Base-by-base conservation (phyloP, 2,329 filamentous ascomycete species). In the Rhynchosporium secalis region DNA sequence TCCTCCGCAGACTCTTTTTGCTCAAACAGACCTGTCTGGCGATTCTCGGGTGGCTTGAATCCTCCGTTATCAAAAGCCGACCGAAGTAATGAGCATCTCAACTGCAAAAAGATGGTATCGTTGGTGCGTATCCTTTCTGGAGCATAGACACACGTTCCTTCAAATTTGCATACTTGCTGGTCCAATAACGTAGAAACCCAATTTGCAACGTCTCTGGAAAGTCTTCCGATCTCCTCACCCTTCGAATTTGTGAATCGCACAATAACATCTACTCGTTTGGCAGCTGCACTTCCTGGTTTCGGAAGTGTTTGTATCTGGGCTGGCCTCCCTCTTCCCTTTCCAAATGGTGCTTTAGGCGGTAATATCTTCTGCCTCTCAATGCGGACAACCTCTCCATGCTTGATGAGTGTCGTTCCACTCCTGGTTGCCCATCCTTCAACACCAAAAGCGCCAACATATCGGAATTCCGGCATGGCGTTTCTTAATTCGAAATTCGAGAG, bases 181-280 rank as follows among this genome's bases (percentile, higher is more conserved):
- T 99, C 95, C 57, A 98, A 86, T 68, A 99, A 77, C 0, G 92
- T 88, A 3, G 95, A 96, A 5, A 98, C 90, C 93, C 95, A 99
- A 63, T 87, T 86, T 3, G 95, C 92, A 4, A 86, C 87, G 40
- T 98, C 93, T 70, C 93, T 94, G 33, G 92, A 88, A 43, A 99
- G 76, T 63, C 95, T 84, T 3, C 95, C 95, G 54, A 99, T 83
- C 74, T 99, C 95, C 60, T 88, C 86, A 0, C 93, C 93, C 57
- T 78, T 83, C 9, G 81, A 75, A 71, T 92, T 96, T 0, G 90
- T 96, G 72, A 99, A 98, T 1, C 95, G 87, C 31, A 98, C 96
- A 64, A 99, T 84, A 5, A 96, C 86, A 77, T 99, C 95, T 26
- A 87, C 83, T 54, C 90, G 86, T 70, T 86, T 84, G 0, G 82